Percentiles rank a stretch among this genome's conserved stretches.
These are phyloP conservation scores for Silene latifolia DNA, from an alignment of 148 eudicot species.

Conservation along the genomic window DNA sequence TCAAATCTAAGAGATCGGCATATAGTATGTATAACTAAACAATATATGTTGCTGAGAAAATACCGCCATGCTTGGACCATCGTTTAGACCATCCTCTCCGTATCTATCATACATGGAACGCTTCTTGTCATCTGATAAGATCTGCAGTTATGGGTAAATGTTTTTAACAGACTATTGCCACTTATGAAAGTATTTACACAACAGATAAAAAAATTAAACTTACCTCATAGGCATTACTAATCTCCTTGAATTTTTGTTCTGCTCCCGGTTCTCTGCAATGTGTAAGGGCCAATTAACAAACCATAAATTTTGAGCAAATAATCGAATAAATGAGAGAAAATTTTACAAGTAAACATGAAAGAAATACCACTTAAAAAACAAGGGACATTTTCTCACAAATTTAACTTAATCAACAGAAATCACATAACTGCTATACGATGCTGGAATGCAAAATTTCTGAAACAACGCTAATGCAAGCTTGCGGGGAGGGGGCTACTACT, in stretches of 20 bases:
- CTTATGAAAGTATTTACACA: neutral
- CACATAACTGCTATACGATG: neutral
- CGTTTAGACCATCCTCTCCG: slow-evolving; percentile 94
- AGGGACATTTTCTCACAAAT: no score
- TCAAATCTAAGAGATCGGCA: slow-evolving; percentile 5
- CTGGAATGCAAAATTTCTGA: neutral
- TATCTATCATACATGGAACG: slow-evolving; percentile 90
- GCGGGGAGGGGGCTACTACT: no score
- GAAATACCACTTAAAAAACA: neutral
- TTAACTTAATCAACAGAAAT: no score
- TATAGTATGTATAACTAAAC: neutral
- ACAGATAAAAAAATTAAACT: neutral
- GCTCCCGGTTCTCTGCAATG: slow-evolving; percentile 88
- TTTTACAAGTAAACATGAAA: neutral
- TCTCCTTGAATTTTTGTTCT: slow-evolving; percentile 87
- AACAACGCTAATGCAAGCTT: neutral
- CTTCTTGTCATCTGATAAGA: slow-evolving; percentile 94
- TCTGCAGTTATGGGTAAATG: slow-evolving; percentile 38
- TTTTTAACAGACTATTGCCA: neutral
- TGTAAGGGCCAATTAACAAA: neutral
- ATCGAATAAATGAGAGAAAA: neutral
- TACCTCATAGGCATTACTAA: slow-evolving; percentile 97
- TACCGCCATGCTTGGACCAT: slow-evolving; percentile 61
- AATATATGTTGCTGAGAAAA: neutral
- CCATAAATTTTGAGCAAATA: neutral